Evolutionary conservation across 306 rosid species (phyloP).

Genomic region (Medicago arabica): DNA sequence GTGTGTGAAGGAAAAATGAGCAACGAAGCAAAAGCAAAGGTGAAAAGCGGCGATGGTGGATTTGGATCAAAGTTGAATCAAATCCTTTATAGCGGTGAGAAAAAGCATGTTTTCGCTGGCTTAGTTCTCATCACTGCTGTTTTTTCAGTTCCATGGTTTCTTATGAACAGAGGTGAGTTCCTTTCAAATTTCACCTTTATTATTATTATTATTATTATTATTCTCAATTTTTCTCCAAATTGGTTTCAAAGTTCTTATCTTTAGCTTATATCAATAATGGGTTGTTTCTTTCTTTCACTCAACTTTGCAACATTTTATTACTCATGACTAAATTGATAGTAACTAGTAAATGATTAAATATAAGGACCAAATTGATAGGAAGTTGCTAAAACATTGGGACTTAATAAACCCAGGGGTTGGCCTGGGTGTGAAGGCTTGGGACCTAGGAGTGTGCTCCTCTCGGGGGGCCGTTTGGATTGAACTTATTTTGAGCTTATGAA

Average conservation of each 20-base stretch:
- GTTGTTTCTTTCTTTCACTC: no score
- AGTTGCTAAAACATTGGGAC: no score
- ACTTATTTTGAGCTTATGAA: no score
- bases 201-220: neutral
- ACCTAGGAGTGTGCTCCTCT: no score
- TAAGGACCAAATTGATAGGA: no score
- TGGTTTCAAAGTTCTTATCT: neutral
- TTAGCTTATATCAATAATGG: no score
- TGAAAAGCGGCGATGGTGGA: conserved; percentile 38
- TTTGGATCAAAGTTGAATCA: conserved; percentile 71
- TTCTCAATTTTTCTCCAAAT: neutral
- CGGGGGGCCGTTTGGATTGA: no score
- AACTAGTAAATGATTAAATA: no score
- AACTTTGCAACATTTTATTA: no score
- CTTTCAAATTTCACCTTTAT: neutral
- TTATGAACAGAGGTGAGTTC: conserved; percentile 67
- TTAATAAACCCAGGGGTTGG: no score
- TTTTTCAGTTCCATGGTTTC: conserved; percentile 76
- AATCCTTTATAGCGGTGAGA: conserved; percentile 81
- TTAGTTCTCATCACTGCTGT: conserved; percentile 66
- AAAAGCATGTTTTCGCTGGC: conserved; percentile 82
- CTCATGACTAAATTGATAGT: no score
- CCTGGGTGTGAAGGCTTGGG: no score
- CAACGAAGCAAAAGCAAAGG: conserved; percentile 52
- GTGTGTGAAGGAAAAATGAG: conserved; percentile 51